Percentiles rank a stretch among this genome's conserved stretches.
Conservation (phyloP, 2,329 filamentous ascomycete genomes). For the Paraconiothyrium sp. region DNA sequence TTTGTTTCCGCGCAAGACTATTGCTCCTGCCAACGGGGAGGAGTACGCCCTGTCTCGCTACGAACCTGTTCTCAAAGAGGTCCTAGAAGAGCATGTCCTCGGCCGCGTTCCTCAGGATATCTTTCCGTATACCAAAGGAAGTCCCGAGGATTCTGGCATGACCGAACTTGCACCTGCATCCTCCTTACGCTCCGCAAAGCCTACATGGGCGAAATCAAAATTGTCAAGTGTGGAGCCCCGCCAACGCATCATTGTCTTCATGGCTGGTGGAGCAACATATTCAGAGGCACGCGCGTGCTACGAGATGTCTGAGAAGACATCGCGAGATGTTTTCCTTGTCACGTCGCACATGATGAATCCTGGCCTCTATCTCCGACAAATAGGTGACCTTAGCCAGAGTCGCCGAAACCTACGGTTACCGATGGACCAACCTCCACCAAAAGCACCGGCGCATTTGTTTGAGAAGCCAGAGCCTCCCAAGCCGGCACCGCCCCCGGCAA, state of each 20-base stretch:
- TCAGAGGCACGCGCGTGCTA: conserved; percentile 91
- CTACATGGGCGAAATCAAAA: conserved; percentile 91
- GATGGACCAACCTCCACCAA: conserved; percentile 79
- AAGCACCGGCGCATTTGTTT: conserved; percentile 85
- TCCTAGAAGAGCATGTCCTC: conserved; percentile 75
- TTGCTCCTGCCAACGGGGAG: conserved; percentile 64
- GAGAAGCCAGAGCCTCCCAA: conserved; percentile 71
- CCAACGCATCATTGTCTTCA: conserved; percentile 91
- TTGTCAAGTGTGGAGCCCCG: conserved; percentile 79
- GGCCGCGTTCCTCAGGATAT: conserved; percentile 54
- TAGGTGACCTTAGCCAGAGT: conserved; percentile 80
- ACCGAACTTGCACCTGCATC: conserved; percentile 64
- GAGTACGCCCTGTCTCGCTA: conserved; percentile 89
- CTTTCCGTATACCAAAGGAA: conserved; percentile 61
- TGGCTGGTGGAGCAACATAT: conserved; percentile 95
- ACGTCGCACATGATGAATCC: conserved; percentile 95
- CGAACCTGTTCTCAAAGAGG: conserved; percentile 80
- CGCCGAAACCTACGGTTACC: conserved; percentile 82
- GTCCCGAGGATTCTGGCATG: conserved; percentile 68
- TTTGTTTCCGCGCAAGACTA: conserved; percentile 75
- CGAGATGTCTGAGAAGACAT: conserved; percentile 76
- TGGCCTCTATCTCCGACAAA: conserved; percentile 80
- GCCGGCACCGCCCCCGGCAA: conserved; percentile 62
- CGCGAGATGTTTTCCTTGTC: conserved; percentile 84
- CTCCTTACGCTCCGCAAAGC: conserved; percentile 89